Percentiles rank a stretch among this genome's conserved stretches.
These are phyloP conservation scores for Penicillium sp. DNA, from an alignment of 2,329 filamentous ascomycete species.

Conservation along the genomic window DNA sequence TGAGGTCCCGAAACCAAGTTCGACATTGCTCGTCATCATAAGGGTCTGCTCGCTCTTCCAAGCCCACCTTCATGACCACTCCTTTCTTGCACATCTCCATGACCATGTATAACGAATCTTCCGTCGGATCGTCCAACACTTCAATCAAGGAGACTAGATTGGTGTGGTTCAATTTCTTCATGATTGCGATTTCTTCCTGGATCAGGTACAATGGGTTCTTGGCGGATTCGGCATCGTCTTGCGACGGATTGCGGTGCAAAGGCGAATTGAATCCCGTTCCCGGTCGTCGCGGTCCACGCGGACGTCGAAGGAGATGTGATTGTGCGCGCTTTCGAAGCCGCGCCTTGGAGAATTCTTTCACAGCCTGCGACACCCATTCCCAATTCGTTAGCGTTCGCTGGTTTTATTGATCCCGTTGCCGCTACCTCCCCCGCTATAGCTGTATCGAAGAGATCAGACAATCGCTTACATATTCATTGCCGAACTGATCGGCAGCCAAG, in stretches of 20 bases:
- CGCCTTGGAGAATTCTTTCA: slow-evolving; percentile 96
- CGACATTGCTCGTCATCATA: slow-evolving; percentile 78
- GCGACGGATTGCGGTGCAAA: slow-evolving; percentile 54
- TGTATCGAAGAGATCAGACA: neutral
- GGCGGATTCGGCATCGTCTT: slow-evolving; percentile 46
- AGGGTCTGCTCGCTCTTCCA: slow-evolving; percentile 75
- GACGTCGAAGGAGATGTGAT: slow-evolving; percentile 72
- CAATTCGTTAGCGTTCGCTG: neutral
- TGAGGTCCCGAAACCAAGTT: slow-evolving; percentile 89
- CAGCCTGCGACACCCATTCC: slow-evolving; percentile 48
- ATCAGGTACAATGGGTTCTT: slow-evolving; percentile 79
- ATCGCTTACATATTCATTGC: slow-evolving; percentile 76
- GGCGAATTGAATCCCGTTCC: slow-evolving; percentile 59
- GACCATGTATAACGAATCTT: slow-evolving; percentile 97
- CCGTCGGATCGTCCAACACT: slow-evolving; percentile 88
- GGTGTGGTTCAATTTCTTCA: slow-evolving; percentile 95
- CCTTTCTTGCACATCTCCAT: slow-evolving; percentile 99
- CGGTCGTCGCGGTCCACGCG: slow-evolving; percentile 49
- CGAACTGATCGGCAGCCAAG: slow-evolving; percentile 81
- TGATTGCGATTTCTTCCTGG: slow-evolving; percentile 93
- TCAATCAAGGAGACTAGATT: slow-evolving; percentile 93
- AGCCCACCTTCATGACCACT: slow-evolving; percentile 88
- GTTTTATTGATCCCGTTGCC: too few relatives aligned
- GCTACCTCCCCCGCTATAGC: too few relatives aligned
- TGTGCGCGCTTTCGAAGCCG: slow-evolving; percentile 83